Base-by-base conservation (phyloP, 2,329 filamentous ascomycete genomes). In the Colletotrichum higginsianum region DNA sequence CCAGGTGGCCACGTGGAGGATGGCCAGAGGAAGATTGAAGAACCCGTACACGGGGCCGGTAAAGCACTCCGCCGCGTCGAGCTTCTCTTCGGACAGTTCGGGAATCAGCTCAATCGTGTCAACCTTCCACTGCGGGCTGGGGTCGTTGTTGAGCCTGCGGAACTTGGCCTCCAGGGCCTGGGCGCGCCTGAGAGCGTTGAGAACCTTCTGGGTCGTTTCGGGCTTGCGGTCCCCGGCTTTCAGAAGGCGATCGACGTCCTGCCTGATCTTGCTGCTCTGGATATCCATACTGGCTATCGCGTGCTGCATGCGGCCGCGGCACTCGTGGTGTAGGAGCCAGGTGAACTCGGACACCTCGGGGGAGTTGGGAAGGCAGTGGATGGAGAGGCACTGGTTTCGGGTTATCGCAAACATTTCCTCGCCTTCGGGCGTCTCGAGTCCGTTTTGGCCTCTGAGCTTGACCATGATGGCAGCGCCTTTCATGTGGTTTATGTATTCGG, bases 391-490 rank as follows among this genome's bases (percentile, higher is more conserved):
- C 42, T 74, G 74, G 52, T 75, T 76, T 49, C 75, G 71, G 6
- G 74, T 75, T 47, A 75, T 76, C 46, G 67, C 73, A 53, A 75
- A 76, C 74, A 75, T 74, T 30, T 74, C 73, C 18, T 74, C 74
- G 47, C 74, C 73, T 42, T 75, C 75, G 2, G 71, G 71, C n/a
- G 71, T 71, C 18, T 74, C 68, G 55, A 75, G 67, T 8, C 73
- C 66, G 16, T 64, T 65, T 30, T 74, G 66, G 3, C 75, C 74
- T 13, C 74, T 68, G 52, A 76, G 71, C 57, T 74, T 73, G 21
- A 76, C 73, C 2, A 76, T 73, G 35, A 75, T 73, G 44, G 75
- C 75, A 15, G 75, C 75, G 38, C 75, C 75, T 46, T 76, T 76
- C 67, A 76, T 74, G 58, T 76, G 75, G 46, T 74, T 74, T 11